These are phyloP conservation scores for Schizosaccharomyces versatilis DNA, from an alignment of 1,139 yeast species.

Conservation along the genomic window DNA sequence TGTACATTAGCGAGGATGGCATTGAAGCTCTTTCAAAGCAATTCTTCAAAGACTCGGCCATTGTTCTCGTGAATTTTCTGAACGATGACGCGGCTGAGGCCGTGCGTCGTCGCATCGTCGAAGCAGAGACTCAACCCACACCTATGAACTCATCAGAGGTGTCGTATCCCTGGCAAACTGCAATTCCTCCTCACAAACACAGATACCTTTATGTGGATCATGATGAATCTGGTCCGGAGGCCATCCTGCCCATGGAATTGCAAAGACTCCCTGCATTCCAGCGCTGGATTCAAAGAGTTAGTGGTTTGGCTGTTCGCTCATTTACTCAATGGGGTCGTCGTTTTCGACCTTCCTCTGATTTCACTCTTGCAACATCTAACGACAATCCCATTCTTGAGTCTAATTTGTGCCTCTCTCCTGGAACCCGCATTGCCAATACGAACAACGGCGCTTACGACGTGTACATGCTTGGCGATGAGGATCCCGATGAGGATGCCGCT, in stretches of 20 bases:
- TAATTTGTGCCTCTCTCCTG: conserved; percentile 21
- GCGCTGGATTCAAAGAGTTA: conserved; percentile 38
- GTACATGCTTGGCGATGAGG: conserved; percentile 32
- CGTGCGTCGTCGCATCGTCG: conserved; percentile 16
- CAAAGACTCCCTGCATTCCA: conserved; percentile 4
- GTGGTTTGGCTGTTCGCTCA: conserved; percentile 41
- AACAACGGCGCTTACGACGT: conserved; percentile 70
- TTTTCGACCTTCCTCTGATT: conserved; percentile 88
- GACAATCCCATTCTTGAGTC: conserved; percentile 17
- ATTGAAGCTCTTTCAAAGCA: conserved; percentile 28
- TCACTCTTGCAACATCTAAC: conserved; percentile 67
- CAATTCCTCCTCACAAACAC: conserved; percentile 86
- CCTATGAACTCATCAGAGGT: conserved; percentile 42
- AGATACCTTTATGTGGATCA: conserved; percentile 39
- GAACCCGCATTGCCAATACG: conserved; percentile 6
- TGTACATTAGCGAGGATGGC: conserved; percentile 37
- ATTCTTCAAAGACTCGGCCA: conserved; percentile 45
- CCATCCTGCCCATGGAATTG: not conserved
- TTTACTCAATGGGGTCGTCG: conserved; percentile 57
- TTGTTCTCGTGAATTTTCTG: conserved; percentile 45
- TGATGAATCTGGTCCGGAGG: not conserved
- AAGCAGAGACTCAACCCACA: conserved; percentile 17
- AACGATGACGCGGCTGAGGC: conserved; percentile 30
- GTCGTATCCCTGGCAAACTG: conserved; percentile 58
- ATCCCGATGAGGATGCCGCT: conserved; percentile 17